Evolutionary conservation across 305 asterid genomes (phyloP), one percentile per base, ranked within the genome.

Genomic region (Stenogyne calaminthoides): DNA sequence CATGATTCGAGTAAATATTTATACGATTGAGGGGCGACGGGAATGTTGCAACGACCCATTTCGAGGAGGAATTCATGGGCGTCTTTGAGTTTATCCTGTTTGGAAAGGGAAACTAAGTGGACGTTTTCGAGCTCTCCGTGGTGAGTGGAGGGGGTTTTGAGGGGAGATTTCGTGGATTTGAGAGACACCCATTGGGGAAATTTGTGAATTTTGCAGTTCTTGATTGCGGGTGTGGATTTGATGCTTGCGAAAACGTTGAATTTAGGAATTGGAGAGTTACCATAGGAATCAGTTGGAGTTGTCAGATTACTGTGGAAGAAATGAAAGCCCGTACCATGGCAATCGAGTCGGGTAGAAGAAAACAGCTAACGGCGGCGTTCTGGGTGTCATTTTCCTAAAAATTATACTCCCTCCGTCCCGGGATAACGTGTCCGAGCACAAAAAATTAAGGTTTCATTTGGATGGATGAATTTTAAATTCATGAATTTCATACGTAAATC

Each of bases 31-130:
- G 85, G 83, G 42, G 79, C 34, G 55, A 84, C 86, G 4, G 77
- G 60, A 36, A 87, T 78, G 4, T 71, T 47, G 57, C 73, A 77
- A 20, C 84, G 74, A 67, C 81, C 87, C 89, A 85, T 71, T 68
- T 85, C 78, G 55, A 78, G 72, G 69, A 88, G 86, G 77, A 80
- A 85, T 11, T 74, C 76, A 52, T 64, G 81, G 76, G 85, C 93
- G 79, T 88, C 84, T 19, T 85, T 60, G 56, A 84, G 87, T 54
- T 85, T 84, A 15, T 84, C 86, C 77, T 88, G 86, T 25, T 72
- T 77, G 77, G 87, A 77, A 4, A 85, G 88, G 66, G 85, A 75
- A 57, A 85, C n/a, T 34, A 88, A 67, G 68, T 85, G 84, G 61
- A 85, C 80, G 79, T 88, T 88, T 67, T 82, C 88, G 61, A 85